Conservation (phyloP, 495 filamentous ascomycete genomes). For the Lepraria neglecta region DNA sequence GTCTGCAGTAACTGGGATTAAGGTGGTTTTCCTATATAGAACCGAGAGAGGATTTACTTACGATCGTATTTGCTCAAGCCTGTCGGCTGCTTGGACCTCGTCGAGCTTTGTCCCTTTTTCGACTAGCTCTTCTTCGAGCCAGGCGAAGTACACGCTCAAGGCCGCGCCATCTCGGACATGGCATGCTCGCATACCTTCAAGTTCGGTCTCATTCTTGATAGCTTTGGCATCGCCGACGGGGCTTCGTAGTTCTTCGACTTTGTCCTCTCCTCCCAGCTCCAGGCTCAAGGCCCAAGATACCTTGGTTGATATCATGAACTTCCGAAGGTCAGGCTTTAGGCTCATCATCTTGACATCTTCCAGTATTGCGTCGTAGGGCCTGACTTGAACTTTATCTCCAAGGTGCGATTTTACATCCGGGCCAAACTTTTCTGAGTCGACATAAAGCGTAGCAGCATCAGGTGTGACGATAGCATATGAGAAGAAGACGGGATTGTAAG, state of each 20-base stretch:
- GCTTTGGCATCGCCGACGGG: constrained; percentile 92
- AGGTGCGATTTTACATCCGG: constrained; percentile 65
- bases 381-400: constrained; percentile 61
- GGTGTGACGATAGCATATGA: constrained; percentile 89
- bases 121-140: constrained; percentile 84
- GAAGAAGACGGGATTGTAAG: constrained; percentile 98
- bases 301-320: constrained; percentile 82
- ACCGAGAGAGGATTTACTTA: constrained; percentile 18
- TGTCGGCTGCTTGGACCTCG: constrained; percentile 86
- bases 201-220: constrained; percentile 89
- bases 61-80: constrained; percentile 74
- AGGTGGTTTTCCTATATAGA: neutral
- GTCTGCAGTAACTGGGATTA: constrained; percentile 28
- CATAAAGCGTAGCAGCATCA: constrained; percentile 73
- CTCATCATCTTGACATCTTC: constrained; percentile 62
- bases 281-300: constrained; percentile 91
- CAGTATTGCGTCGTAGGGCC: constrained; percentile 82
- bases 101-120: constrained; percentile 68
- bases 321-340: constrained; percentile 45
- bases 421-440: constrained; percentile 71
- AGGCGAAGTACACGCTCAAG: constrained; percentile 87
- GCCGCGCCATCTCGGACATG: constrained; percentile 94
- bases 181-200: constrained; percentile 88
- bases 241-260: constrained; percentile 80
- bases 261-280: constrained; percentile 78